Percentiles rank a stretch among this genome's conserved stretches.
phyloP scores from a whole-genome alignment of 2,329 filamentous ascomycete species.

The Chrysoporthe austroafricana region DNA sequence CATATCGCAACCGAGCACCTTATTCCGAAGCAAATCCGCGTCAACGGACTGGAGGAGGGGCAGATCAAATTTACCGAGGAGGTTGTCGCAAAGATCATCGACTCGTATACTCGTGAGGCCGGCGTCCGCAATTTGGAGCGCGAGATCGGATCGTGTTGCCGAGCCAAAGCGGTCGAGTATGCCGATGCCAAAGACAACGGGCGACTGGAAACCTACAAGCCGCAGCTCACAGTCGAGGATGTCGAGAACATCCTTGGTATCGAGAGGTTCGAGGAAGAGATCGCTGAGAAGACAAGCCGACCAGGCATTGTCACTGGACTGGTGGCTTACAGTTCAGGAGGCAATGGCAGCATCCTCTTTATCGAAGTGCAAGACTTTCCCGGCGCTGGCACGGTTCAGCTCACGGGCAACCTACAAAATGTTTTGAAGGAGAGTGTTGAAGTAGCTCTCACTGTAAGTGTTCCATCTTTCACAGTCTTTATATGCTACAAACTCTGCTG shows the following conservation, averaged over 20 bases:
- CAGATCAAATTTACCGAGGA: conserved; percentile 79
- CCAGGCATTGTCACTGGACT: conserved; percentile 95
- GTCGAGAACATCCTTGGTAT: conserved; percentile 90
- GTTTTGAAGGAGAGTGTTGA: conserved; percentile 97
- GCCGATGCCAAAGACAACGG: conserved; percentile 84
- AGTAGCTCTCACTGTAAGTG: conserved; percentile 72
- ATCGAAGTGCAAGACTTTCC: conserved; percentile 99
- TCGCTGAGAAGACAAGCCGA: conserved; percentile 80
- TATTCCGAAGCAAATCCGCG: conserved; percentile 92
- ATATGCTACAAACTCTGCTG: not conserved
- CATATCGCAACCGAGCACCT: conserved; percentile 92
- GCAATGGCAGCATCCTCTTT: conserved; percentile 94
- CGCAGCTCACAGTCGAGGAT: conserved; percentile 75
- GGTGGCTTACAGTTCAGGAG: conserved; percentile 90
- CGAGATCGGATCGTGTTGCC: conserved; percentile 92
- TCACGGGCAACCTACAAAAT: conserved; percentile 94
- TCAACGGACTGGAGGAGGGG: conserved; percentile 79
- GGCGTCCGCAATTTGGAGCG: conserved; percentile 95
- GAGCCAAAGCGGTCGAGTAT: conserved; percentile 92
- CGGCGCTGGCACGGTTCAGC: conserved; percentile 85
- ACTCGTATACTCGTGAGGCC: conserved; percentile 93
- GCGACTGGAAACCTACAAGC: conserved; percentile 70
- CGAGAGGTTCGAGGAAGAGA: conserved; percentile 93
- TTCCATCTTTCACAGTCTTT: not conserved
- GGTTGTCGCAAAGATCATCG: conserved; percentile 93